Conservation (phyloP, 2,329 filamentous ascomycete genomes). For the Blastomyces silverae region DNA sequence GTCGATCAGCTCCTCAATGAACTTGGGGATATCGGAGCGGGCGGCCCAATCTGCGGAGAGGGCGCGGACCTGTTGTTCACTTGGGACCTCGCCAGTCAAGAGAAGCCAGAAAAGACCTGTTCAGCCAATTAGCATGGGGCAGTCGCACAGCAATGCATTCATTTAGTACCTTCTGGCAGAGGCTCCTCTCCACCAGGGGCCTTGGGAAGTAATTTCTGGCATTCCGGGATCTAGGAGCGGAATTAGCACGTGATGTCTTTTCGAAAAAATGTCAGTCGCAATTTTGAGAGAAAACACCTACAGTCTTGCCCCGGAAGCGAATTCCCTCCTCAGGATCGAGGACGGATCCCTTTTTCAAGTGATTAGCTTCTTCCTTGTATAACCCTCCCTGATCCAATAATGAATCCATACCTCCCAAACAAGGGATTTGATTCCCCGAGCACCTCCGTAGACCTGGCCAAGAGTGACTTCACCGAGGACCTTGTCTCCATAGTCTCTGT, state of each 20-base stretch:
- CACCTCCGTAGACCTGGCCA: constrained; percentile 98
- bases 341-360: constrained; percentile 62
- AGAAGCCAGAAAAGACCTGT: constrained; percentile 98
- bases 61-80: constrained; percentile 96
- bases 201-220: constrained; percentile 95
- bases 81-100: constrained; percentile 93
- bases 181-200: constrained; percentile 94
- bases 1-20: constrained; percentile 98
- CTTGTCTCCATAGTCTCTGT: constrained; percentile 87
- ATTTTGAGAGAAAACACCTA: constrained; percentile 33
- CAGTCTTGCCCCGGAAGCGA: constrained; percentile 95
- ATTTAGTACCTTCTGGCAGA: constrained; percentile 71
- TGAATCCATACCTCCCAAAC: constrained; percentile 76
- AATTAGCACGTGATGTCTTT: constrained; percentile 23
- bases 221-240: constrained; percentile 71
- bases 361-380: constrained; percentile 2
- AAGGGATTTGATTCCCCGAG: constrained; percentile 95
- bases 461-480: constrained; percentile 96
- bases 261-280: no score
- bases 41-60: constrained; percentile 98
- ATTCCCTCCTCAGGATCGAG: constrained; percentile 99
- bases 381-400: background rate
- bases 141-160: constrained; percentile 7
- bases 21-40: constrained; percentile 93
- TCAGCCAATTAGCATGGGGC: constrained; percentile 17